Conservation (phyloP, 805 yeast genomes). For the Wickerhamomyces sydowiorum region DNA sequence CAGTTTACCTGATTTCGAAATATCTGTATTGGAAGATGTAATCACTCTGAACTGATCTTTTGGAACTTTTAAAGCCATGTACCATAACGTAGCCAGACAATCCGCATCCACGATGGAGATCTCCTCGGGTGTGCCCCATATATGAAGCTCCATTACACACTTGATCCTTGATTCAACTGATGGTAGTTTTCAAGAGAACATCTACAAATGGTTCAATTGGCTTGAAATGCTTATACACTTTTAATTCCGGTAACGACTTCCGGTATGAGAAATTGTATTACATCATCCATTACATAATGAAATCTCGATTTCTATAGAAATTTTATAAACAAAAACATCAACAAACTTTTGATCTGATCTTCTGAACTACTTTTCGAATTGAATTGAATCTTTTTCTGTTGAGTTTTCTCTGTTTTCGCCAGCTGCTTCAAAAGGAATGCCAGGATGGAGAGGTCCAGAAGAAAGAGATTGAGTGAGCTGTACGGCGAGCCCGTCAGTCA, state of each 20-base stretch:
- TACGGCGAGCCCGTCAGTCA: conserved; percentile 15
- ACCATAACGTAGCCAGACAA: conserved; percentile 42
- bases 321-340: conserved; percentile 1
- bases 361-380: too few relatives aligned
- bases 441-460: conserved; percentile 23
- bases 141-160: conserved; percentile 35
- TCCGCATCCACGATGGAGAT: conserved; percentile 47
- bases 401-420: not conserved
- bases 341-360: too few relatives aligned
- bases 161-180: too few relatives aligned
- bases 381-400: too few relatives aligned
- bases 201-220: too few relatives aligned
- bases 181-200: too few relatives aligned
- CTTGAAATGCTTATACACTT: too few relatives aligned
- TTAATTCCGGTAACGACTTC: too few relatives aligned
- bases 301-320: not conserved
- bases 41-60: conserved; percentile 30
- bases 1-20: conserved; percentile 41
- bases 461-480: conserved; percentile 23
- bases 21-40: conserved; percentile 53
- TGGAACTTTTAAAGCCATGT: conserved; percentile 25
- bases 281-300: not conserved
- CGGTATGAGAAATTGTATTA: too few relatives aligned
- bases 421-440: not conserved
- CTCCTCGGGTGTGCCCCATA: conserved; percentile 42